These are phyloP conservation scores for Leptodontidium sp. DNA, from an alignment of 2,329 filamentous ascomycete genomes.

Conservation along the genomic window DNA sequence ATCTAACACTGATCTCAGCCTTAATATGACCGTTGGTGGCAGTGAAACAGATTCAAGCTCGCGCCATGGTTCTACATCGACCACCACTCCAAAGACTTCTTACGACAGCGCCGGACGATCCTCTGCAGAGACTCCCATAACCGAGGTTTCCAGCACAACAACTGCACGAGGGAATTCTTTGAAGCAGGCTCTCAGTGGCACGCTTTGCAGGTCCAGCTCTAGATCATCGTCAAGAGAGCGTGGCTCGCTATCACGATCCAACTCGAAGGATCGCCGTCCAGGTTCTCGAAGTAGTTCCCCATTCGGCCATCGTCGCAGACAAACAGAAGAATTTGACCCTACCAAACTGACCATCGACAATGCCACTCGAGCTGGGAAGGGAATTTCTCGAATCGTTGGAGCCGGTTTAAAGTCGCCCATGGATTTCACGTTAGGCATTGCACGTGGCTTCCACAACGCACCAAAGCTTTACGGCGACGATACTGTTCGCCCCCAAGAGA, in stretches of 20 bases:
- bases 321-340: conserved; percentile 45
- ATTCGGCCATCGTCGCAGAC: conserved; percentile 29
- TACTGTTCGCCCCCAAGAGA: conserved; percentile 63
- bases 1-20: conserved; percentile 32
- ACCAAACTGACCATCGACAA: conserved; percentile 58
- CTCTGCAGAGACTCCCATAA: conserved; percentile 28
- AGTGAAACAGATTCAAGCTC: conserved; percentile 19
- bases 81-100: conserved; percentile 38
- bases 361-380: conserved; percentile 70
- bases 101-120: conserved; percentile 39
- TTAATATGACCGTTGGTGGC: conserved; percentile 15
- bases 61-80: conserved; percentile 23
- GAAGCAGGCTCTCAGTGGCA: conserved; percentile 44
- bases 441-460: conserved; percentile 75
- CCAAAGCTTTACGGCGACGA: conserved; percentile 72
- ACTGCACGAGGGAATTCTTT: conserved; percentile 41
- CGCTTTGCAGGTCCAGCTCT: conserved; percentile 39
- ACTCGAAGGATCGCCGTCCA: conserved; percentile 32
- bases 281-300: conserved; percentile 39
- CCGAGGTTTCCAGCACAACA: conserved; percentile 35
- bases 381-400: conserved; percentile 74
- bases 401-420: conserved; percentile 68
- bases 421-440: conserved; percentile 65
- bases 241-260: conserved; percentile 32
- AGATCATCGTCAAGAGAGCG: conserved; percentile 33